Conservation (phyloP, 1,284 basidiomycete species). For the Coniophora puteana region DNA sequence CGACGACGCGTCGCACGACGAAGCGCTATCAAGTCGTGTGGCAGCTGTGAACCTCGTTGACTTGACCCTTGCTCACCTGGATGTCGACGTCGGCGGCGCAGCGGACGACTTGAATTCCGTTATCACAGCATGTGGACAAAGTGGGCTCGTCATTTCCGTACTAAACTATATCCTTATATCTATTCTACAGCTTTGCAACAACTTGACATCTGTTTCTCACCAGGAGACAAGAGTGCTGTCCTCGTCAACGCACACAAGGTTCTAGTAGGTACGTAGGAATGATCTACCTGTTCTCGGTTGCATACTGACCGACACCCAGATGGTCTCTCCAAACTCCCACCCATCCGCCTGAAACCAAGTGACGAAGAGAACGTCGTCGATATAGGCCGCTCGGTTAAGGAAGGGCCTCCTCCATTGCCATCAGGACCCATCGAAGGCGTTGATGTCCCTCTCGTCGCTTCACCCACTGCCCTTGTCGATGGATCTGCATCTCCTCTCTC, state of each 20-base stretch:
- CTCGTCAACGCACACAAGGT: constrained; percentile 82
- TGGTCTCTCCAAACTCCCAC: constrained; percentile 64
- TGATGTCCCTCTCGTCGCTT: neutral
- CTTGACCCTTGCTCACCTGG: constrained; percentile 82
- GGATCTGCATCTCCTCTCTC: neutral
- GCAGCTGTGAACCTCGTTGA: constrained; percentile 90
- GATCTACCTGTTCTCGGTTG: neutral
- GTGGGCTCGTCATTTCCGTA: constrained; percentile 35
- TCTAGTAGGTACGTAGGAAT: constrained; percentile 59
- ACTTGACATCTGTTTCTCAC: constrained; percentile 64
- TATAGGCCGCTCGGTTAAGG: constrained; percentile 29
- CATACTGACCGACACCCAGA: constrained; percentile 36
- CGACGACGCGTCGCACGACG: constrained; percentile 84
- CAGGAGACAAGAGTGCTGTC: constrained; percentile 76
- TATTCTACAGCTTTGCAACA: constrained; percentile 57
- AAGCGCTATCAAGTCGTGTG: constrained; percentile 82
- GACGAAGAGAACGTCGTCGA: constrained; percentile 38
- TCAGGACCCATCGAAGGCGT: constrained; percentile 1
- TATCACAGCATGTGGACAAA: constrained; percentile 71
- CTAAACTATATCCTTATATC: neutral
- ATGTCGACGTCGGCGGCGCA: constrained; percentile 58
- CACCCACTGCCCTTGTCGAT: neutral
- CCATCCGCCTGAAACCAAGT: constrained; percentile 60
- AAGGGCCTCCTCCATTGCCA: neutral
- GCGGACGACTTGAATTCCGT: constrained; percentile 60